These are phyloP conservation scores for Saturnispora gosingensis DNA, from an alignment of 805 yeast species.

Conservation along the genomic window DNA sequence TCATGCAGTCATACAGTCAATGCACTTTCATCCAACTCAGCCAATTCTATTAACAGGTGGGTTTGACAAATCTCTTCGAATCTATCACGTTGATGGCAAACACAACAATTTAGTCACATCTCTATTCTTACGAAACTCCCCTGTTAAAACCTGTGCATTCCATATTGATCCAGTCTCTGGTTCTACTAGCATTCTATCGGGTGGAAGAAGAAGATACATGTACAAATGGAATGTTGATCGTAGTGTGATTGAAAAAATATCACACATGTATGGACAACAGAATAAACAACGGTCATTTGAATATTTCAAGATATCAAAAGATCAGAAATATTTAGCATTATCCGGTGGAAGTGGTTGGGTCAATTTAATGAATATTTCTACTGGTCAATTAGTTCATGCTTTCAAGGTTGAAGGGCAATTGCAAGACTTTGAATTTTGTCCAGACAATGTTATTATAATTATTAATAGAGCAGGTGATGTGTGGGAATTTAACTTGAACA, in stretches of 20 bases:
- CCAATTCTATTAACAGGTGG: constrained; percentile 89
- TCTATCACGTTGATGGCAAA: constrained; percentile 88
- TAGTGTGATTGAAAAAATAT: constrained; percentile 68
- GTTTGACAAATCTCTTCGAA: constrained; percentile 76
- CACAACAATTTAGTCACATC: constrained; percentile 73
- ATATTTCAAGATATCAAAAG: constrained; percentile 65
- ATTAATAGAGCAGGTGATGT: constrained; percentile 77
- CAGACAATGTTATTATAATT: constrained; percentile 38
- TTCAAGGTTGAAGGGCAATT: constrained; percentile 84
- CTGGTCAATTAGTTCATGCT: constrained; percentile 82
- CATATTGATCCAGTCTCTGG: constrained; percentile 39
- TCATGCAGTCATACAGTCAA: constrained; percentile 72
- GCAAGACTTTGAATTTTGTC: constrained; percentile 66
- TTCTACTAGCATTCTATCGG: constrained; percentile 55
- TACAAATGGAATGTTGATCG: constrained; percentile 74
- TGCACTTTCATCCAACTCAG: constrained; percentile 76
- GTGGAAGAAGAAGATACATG: constrained; percentile 88
- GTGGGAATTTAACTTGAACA: constrained; percentile 68
- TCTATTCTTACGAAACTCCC: constrained; percentile 66
- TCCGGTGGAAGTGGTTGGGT: constrained; percentile 89
- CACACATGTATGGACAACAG: constrained; percentile 89
- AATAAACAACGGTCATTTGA: constrained; percentile 79
- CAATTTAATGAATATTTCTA: constrained; percentile 62
- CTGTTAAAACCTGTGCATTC: constrained; percentile 70
- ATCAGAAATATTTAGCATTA: constrained; percentile 65